Percentiles rank a stretch among this genome's conserved stretches.
phyloP scores from a whole-genome alignment of 164 flowering plant species.

The Brasenia schreberi region DNA sequence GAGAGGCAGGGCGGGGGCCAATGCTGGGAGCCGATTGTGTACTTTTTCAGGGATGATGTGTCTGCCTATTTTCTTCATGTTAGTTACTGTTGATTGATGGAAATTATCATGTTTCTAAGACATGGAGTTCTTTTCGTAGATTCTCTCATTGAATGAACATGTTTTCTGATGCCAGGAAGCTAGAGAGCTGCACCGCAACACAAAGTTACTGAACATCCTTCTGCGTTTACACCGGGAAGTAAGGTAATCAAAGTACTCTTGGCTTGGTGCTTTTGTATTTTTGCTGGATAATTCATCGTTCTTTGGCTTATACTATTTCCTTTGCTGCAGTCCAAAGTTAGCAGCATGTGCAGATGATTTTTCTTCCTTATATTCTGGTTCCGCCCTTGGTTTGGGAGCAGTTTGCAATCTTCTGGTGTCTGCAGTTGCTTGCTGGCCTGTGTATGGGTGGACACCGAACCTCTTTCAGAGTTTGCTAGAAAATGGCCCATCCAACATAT shows the following conservation, averaged over 20 bases:
- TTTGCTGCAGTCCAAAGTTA: slow-evolving; percentile 68
- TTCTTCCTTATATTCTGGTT: slow-evolving; percentile 55
- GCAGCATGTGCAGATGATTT: slow-evolving; percentile 83
- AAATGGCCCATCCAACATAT: slow-evolving; percentile 57
- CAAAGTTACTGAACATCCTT: slow-evolving; percentile 76
- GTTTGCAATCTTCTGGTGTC: slow-evolving; percentile 85
- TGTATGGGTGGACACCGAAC: slow-evolving; percentile 86
- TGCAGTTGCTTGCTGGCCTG: slow-evolving; percentile 89
- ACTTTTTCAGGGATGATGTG: too few relatives aligned
- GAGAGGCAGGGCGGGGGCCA: too few relatives aligned
- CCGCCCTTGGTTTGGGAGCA: slow-evolving; percentile 75
- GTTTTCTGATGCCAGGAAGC: slow-evolving; percentile 36
- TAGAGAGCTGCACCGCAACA: slow-evolving; percentile 81
- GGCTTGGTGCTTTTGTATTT: neutral
- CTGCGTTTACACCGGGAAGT: slow-evolving; percentile 81
- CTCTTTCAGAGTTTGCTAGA: slow-evolving; percentile 65
- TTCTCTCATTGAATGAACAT: neutral
- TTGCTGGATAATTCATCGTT: neutral
- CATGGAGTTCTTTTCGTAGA: too few relatives aligned
- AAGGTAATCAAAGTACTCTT: slow-evolving; percentile 35
- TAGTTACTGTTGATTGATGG: too few relatives aligned
- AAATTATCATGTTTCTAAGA: too few relatives aligned
- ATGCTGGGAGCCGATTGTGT: too few relatives aligned
- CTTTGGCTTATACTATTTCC: neutral
- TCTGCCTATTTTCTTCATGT: too few relatives aligned